These are phyloP conservation scores for Schwanniomyces etchellsii DNA, from an alignment of 1,139 yeast species.

Conservation along the genomic window DNA sequence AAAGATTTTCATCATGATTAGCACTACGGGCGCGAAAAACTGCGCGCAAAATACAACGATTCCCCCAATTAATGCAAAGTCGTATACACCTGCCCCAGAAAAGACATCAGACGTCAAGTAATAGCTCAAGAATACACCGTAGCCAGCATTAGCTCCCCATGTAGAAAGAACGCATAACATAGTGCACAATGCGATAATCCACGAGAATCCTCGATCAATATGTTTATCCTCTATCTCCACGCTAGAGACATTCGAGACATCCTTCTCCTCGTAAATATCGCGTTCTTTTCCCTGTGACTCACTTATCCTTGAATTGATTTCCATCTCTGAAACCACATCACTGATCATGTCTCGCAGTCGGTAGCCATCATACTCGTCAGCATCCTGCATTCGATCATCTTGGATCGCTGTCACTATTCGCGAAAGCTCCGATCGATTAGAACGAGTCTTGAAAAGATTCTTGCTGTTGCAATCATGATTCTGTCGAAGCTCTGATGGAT, in stretches of 20 bases:
- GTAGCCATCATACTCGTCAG: constrained; percentile 7
- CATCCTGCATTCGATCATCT: constrained; percentile 24
- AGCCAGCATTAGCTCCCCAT: constrained; percentile 74
- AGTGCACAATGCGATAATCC: constrained; percentile 59
- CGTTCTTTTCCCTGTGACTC: constrained; percentile 5
- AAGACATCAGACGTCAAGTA: constrained; percentile 44
- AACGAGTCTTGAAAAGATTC: constrained; percentile 2
- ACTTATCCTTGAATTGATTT: constrained; percentile 1
- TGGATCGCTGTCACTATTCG: constrained; percentile 26
- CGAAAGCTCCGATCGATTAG: constrained; percentile 21
- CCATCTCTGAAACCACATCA: constrained; percentile 2
- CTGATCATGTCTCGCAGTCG: constrained; percentile 17
- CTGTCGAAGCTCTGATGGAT: too few relatives aligned
- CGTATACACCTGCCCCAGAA: constrained; percentile 52
- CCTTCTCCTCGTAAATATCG: constrained; percentile 1
- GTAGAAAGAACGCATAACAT: constrained; percentile 46
- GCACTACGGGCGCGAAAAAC: constrained; percentile 48
- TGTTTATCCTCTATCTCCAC: constrained; percentile 1
- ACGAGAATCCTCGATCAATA: constrained; percentile 63
- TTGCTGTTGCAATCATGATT: too few relatives aligned
- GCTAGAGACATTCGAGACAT: constrained; percentile 1
- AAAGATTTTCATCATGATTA: constrained; percentile 26
- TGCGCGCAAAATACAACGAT: constrained; percentile 55
- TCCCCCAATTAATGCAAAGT: constrained; percentile 70
- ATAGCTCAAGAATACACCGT: constrained; percentile 60